phyloP scores from a whole-genome alignment of 495 filamentous ascomycete species.

The Polyplosphaeria fusca region DNA sequence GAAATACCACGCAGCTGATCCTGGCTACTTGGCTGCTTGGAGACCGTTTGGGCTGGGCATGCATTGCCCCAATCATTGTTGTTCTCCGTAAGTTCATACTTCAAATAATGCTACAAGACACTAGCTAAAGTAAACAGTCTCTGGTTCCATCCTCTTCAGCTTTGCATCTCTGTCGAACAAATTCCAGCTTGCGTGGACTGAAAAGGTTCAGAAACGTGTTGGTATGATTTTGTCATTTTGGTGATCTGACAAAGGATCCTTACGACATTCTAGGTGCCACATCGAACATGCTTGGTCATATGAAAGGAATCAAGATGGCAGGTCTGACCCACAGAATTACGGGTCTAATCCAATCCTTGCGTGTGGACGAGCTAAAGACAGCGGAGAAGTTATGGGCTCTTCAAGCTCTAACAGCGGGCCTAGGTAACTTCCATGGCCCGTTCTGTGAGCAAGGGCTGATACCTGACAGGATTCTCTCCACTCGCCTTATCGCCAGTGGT shows the following conservation, averaged over 20 bases:
- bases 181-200: conserved; percentile 2
- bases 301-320: conserved; percentile 12
- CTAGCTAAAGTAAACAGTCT: too few species aligned
- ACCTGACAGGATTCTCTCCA: background rate
- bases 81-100: background rate
- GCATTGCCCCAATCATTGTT: conserved; percentile 48
- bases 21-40: conserved; percentile 59
- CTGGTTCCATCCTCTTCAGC: background rate
- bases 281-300: background rate
- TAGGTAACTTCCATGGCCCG: too few species aligned
- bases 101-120: too few species aligned
- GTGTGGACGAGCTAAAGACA: background rate
- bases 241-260: background rate
- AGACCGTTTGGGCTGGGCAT: conserved; percentile 54
- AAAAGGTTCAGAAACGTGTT: conserved; percentile 11
- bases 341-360: background rate
- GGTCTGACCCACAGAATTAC: conserved; percentile 1
- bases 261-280: background rate
- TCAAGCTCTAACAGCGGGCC: background rate
- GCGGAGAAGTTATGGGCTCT: conserved; percentile 4
- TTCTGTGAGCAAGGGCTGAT: too few species aligned
- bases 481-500: conserved; percentile 2
- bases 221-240: background rate
- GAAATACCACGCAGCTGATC: conserved; percentile 53
- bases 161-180: background rate